Base-by-base conservation (phyloP, 2,329 filamentous ascomycete species). In the Aaosphaeria pasadenensis region DNA sequence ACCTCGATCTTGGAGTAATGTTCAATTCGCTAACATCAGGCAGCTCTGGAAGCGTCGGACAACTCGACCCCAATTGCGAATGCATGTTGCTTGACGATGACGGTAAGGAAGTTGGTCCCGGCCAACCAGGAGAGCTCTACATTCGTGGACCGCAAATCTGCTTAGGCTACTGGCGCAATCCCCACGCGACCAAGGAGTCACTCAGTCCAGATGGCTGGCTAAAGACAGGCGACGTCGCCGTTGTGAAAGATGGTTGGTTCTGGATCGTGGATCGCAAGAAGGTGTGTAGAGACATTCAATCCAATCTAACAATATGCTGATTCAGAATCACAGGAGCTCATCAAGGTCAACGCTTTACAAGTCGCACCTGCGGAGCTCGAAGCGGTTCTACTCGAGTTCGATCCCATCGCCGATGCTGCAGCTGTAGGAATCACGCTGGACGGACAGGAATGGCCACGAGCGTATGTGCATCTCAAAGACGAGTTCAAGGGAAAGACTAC, bases 391-490 rank as follows among this genome's bases (percentile, higher is more conserved):
- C 64, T 81, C 1, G 75, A 79, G 50, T 74, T 78, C 42, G 70
- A 77, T n/a, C 67, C 76, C 33, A 59, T 83, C 11, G 76, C 77
- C 4, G 79, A 83, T 55, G 79, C 78, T 6, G 81, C 79, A 5
- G 79, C 76, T 0, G 77, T 81, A 1, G 79, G 80, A 17, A 76
- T 81, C 45, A 73, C 66, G n/a, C 50, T 79, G 63, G 64, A 76
- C 33, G 72, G 70, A 17, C 71, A 79, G 35, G 79, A 82, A 57
- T 76, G 70, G 64, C 79, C 79, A 3, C 71, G 79, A 24, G 80
- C 77, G 1, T 82, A 82, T 50, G 73, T 82, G 3, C 69, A 68
- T 2, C 52, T 80, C 11, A 77, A 79, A 47, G 75, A 76, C n/a
- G 57, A 69, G 3, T 72, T 71, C 4, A 74, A 70, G 56, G 58